Percentiles rank a stretch among this genome's conserved stretches.
Conservation (phyloP, 768 basidiomycete species). For the Pleurotus eryngii region DNA sequence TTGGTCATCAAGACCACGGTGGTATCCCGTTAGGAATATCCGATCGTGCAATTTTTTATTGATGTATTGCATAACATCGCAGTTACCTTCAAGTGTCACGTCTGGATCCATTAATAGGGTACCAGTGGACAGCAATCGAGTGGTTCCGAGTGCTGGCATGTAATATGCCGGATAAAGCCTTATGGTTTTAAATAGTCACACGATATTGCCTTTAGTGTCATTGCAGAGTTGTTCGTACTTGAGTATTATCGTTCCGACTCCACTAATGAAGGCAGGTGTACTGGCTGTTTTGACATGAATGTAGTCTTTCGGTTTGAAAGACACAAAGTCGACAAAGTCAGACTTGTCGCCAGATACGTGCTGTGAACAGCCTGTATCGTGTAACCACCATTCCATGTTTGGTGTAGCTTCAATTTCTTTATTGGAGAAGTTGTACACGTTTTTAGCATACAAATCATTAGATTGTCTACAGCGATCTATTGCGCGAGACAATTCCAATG, state of each 20-base stretch:
- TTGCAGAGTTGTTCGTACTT: background rate
- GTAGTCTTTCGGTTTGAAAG: background rate
- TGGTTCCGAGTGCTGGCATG: background rate
- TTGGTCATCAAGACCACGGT: background rate
- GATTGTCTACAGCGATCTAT: too few relatives aligned
- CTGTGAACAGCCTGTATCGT: background rate
- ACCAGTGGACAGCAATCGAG: background rate
- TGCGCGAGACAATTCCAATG: too few relatives aligned
- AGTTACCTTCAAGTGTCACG: background rate
- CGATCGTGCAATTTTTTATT: background rate
- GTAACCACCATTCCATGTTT: background rate
- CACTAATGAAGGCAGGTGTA: background rate
- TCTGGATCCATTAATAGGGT: background rate
- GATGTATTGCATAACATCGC: background rate
- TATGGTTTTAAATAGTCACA: background rate
- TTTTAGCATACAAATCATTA: too few relatives aligned
- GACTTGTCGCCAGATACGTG: conserved; percentile 14
- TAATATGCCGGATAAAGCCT: background rate
- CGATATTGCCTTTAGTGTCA: background rate
- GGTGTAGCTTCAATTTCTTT: too few relatives aligned
- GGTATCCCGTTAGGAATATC: background rate
- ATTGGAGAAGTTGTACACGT: too few relatives aligned
- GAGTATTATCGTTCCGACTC: background rate
- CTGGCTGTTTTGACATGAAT: background rate
- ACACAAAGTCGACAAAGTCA: background rate